Evolutionary conservation across 345 rosid species (phyloP).

Genomic region (Limnanthes douglasii): DNA sequence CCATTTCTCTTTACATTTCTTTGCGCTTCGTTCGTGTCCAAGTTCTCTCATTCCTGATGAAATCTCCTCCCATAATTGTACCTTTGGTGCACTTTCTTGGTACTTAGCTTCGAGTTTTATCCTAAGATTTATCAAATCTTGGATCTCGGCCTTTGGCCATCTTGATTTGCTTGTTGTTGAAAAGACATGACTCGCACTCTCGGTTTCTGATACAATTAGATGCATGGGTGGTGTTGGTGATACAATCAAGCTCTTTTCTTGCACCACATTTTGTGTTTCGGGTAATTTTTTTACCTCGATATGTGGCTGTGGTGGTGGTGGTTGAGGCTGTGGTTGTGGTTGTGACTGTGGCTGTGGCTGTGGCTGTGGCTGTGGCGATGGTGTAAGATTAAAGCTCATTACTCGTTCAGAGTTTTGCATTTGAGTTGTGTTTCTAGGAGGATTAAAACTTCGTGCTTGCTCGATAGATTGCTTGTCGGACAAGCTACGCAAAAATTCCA

Average conservation of each 20-base stretch:
- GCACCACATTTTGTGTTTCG: no score
- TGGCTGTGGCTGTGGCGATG: constrained; percentile 10
- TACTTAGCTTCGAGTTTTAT: constrained; percentile 25
- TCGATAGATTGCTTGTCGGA: constrained; percentile 26
- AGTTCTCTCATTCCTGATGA: constrained; percentile 44
- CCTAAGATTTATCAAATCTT: constrained; percentile 32
- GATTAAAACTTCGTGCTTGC: not conserved
- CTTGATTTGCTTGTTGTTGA: constrained; percentile 23
- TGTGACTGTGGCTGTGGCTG: constrained; percentile 2
- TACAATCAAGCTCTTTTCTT: no score
- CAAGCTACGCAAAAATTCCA: constrained; percentile 54
- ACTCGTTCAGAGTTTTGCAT: no score
- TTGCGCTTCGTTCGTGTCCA: constrained; percentile 54
- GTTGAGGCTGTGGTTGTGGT: constrained; percentile 4
- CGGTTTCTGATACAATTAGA: no score
- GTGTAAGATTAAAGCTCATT: no score
- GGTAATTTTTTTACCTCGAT: no score
- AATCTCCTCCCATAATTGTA: constrained; percentile 65
- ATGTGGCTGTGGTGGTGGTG: constrained; percentile 4
- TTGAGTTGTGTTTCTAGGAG: constrained; percentile 1
- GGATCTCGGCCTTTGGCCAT: constrained; percentile 40
- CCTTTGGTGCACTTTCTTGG: constrained; percentile 50
- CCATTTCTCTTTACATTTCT: constrained; percentile 79
- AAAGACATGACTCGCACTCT: no score
- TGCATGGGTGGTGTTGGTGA: no score